Evolutionary conservation across 129 eudicot species (phyloP), one percentile per base, ranked within the genome.

Genomic region (Rutidosis leptorrhynchoides): DNA sequence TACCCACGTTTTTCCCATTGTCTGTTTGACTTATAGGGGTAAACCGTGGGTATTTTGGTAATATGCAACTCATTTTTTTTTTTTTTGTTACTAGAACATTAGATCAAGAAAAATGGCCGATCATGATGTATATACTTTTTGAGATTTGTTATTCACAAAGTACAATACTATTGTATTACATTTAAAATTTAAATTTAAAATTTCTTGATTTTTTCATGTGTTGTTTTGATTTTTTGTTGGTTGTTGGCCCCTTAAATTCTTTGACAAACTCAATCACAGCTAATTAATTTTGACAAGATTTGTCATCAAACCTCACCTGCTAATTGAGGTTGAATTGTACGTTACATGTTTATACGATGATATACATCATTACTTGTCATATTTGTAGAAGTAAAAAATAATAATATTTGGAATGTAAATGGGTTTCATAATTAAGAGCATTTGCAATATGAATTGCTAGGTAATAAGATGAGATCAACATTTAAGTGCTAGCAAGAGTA

Each of bases 11-110:
- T 91, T 72, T 83, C 78, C 63, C 79, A 70, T 64, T 30, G 74
- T 67, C 49, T 58, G 37, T 51, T 67, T 37, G 51, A 45, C 30
- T 57, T 71, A 14, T 26, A 74, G 75, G 73, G 69, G 84, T 62
- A 85, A 91, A 91, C 88, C 96, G 96, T 85, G 88, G 90, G 94
- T 87, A 91, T 91, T 87, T 84, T 90, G 97, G 90, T 78, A 74
- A 26, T 76, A 74, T 61, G 33, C 25, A 29, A 67, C 69, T 33
- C 33, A 75, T 69, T 76, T 32, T 69, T 29, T 45, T n/a, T 55
- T 57, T 64, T 69, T 48, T 78, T n/a, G 29, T 66, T 58, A 45
- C 20, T 67, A 67, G 70, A 76, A 81, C 77, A 49, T 79, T 63
- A 64, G 84, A 71, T 81, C 80, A 82, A 82, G 74, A 77, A 71